A percentile compares a stretch with the other conserved stretches of the same genome.
Conservation (phyloP, 164 flowering plant genomes). For the Saururus chinensis region DNA sequence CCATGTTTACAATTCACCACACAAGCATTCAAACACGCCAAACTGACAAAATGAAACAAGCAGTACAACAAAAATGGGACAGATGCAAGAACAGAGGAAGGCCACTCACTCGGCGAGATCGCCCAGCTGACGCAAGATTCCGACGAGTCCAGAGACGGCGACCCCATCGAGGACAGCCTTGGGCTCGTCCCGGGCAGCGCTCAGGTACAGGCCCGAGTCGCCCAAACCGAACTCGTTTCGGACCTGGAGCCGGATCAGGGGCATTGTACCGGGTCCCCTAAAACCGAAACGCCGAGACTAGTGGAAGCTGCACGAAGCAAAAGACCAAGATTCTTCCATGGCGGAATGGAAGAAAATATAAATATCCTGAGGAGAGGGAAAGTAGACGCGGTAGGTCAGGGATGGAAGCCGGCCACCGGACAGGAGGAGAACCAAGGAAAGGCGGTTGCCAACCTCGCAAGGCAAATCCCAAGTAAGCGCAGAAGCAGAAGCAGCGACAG, state of each 20-base stretch:
- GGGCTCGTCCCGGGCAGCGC: conserved; percentile 54
- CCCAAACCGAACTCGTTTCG: conserved; percentile 76
- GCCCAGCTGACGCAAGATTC: conserved; percentile 86
- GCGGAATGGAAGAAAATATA: neutral
- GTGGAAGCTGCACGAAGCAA: neutral
- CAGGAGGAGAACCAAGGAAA: neutral
- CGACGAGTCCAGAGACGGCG: conserved; percentile 88
- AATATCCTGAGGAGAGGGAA: neutral
- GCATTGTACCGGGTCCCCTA: conserved; percentile 30
- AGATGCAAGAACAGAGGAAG: conserved; percentile 6
- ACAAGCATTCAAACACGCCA: too few relatives aligned
- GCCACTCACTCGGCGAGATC: conserved; percentile 80
- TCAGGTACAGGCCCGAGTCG: conserved; percentile 39
- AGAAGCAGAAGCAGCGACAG: neutral
- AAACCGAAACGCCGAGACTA: neutral
- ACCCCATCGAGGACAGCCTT: conserved; percentile 77
- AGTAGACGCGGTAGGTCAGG: neutral
- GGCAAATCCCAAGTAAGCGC: neutral
- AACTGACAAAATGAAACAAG: neutral
- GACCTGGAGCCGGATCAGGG: conserved; percentile 52
- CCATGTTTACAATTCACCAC: neutral
- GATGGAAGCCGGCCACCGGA: neutral
- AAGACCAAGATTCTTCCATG: neutral
- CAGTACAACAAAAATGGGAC: neutral
- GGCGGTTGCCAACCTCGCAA: neutral